Conservation (phyloP, 192 early-diverging fungal species). For the Dispira simplex region DNA sequence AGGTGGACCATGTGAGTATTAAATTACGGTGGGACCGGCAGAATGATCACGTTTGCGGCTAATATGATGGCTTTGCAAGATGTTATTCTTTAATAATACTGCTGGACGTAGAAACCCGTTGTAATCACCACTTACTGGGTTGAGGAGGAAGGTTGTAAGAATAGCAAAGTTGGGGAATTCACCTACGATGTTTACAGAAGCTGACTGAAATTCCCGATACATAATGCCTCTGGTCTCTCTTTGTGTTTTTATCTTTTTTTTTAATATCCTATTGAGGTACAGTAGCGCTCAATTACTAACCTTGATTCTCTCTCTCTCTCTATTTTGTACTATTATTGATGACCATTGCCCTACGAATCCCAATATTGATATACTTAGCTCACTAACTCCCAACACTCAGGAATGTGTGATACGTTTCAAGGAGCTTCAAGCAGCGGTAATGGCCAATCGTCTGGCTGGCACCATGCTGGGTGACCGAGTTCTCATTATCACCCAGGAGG, state of each 20-base stretch:
- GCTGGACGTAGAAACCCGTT: too few species aligned
- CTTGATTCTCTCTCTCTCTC: background rate
- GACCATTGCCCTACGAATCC: too few species aligned
- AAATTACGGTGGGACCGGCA: too few species aligned
- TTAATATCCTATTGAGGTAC: background rate
- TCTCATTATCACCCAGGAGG: conserved; percentile 31
- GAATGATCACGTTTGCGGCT: too few species aligned
- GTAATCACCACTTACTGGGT: too few species aligned
- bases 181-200: background rate
- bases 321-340: background rate
- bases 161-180: too few species aligned
- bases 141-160: too few species aligned
- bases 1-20: too few species aligned
- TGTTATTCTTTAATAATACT: too few species aligned
- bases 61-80: too few species aligned
- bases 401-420: conserved; percentile 46
- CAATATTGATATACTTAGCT: background rate
- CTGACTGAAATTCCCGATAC: background rate
- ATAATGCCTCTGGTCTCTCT: conserved; percentile 18
- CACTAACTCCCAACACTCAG: conserved; percentile 15
- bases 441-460: conserved; percentile 48
- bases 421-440: conserved; percentile 23
- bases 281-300: background rate
- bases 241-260: background rate
- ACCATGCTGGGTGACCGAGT: conserved; percentile 48